A percentile compares a stretch with the other conserved stretches of the same genome.
Conservation (phyloP, 2,329 filamentous ascomycete genomes). For the Trichoderma guizhouense region DNA sequence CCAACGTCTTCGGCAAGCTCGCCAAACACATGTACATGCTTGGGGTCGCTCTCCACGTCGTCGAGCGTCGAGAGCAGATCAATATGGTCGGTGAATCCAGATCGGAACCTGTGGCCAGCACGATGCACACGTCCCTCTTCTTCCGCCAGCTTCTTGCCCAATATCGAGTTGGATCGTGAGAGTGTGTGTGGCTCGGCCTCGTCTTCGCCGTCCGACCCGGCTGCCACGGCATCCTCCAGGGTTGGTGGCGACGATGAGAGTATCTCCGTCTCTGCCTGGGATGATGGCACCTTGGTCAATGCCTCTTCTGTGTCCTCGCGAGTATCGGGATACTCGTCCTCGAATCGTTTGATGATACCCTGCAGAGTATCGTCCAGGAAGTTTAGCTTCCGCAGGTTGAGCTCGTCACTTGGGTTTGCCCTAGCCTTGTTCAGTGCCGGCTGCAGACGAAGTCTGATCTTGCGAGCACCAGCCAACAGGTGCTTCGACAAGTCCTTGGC, state of each 20-base stretch:
- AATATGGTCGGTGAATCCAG: constrained; percentile 51
- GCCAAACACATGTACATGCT: constrained; percentile 52
- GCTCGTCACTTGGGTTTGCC: constrained; percentile 65
- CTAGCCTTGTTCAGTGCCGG: constrained; percentile 75
- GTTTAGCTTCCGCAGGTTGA: constrained; percentile 75
- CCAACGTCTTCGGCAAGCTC: constrained; percentile 61
- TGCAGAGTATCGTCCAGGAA: constrained; percentile 88
- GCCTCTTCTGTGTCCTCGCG: constrained; percentile 39
- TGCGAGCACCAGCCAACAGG: constrained; percentile 79
- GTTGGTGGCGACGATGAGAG: constrained; percentile 26
- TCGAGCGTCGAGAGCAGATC: constrained; percentile 48
- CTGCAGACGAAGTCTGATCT: constrained; percentile 79
- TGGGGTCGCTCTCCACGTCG: constrained; percentile 49
- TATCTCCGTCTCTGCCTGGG: constrained; percentile 22
- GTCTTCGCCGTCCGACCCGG: constrained; percentile 48
- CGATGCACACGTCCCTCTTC: constrained; percentile 57
- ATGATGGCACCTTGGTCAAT: neutral
- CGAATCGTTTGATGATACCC: constrained; percentile 91
- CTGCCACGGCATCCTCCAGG: constrained; percentile 35
- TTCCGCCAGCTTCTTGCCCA: constrained; percentile 52
- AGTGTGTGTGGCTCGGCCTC: constrained; percentile 44
- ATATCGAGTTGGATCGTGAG: constrained; percentile 51
- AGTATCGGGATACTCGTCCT: constrained; percentile 93
- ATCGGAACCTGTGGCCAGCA: constrained; percentile 55
- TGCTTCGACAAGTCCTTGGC: constrained; percentile 94